Evolutionary conservation across 371 early-diverging fungal genomes (phyloP).

Genomic region (Rhizopus delemar): DNA sequence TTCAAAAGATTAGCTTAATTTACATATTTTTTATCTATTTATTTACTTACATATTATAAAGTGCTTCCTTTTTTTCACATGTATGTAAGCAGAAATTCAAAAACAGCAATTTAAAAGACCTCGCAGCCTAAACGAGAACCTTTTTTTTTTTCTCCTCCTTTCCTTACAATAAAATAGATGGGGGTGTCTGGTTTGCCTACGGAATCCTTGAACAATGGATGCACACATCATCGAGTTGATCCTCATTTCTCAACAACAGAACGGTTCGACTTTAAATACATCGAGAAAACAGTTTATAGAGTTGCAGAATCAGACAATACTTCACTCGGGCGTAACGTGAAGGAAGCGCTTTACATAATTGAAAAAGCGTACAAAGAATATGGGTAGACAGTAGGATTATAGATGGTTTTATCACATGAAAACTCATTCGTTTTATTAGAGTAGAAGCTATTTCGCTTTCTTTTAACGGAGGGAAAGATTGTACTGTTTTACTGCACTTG

Average conservation of each 20-base stretch:
- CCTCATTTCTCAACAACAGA: conserved; percentile 33
- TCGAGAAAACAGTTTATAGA: conserved; percentile 45
- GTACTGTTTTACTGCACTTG: conserved; percentile 89
- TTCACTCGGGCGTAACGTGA: conserved; percentile 42
- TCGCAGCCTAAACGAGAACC: not conserved
- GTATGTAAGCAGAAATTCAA: not conserved
- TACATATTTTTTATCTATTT: no score
- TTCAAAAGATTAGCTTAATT: no score
- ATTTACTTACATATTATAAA: no score
- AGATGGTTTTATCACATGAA: no score
- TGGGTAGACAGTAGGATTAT: conserved; percentile 51
- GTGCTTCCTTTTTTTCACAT: no score
- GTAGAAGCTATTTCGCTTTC: conserved; percentile 68
- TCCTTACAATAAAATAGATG: conserved; percentile 1
- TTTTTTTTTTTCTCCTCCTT: conserved; percentile 1
- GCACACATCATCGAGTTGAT: conserved; percentile 33
- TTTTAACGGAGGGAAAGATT: conserved; percentile 98
- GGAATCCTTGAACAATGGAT: conserved; percentile 30
- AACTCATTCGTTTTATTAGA: conserved; percentile 22
- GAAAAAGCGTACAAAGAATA: conserved; percentile 65
- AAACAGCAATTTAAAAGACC: not conserved
- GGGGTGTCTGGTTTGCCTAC: conserved; percentile 7
- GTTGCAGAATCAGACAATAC: conserved; percentile 36
- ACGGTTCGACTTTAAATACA: conserved; percentile 44
- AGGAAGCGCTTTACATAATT: conserved; percentile 60